Evolutionary conservation across 1,284 basidiomycete species (phyloP), one percentile per base, ranked within the genome.

Genomic region (Apiotrichum montevideense): DNA sequence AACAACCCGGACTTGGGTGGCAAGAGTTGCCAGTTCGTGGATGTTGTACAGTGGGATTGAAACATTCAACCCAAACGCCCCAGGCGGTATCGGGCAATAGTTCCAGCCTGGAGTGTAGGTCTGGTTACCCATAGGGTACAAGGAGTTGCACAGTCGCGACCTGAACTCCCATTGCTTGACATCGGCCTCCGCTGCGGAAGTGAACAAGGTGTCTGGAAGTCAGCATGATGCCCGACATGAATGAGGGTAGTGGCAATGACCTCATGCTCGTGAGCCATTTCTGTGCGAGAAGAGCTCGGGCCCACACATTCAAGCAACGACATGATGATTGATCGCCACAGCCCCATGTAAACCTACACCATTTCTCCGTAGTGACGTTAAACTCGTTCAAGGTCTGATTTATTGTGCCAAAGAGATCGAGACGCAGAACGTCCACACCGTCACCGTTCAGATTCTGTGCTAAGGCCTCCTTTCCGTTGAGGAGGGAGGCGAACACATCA

Each of bases 1-100:
- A 43, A 96, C 87, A 14, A 93, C 86, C 43, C 88, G 86, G 35
- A 98, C 78, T 34, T 85, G 84, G 1, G 93, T 96, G 63, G 84
- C 83, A 51, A 95, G 80, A 1, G 92, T 94, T 6, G 87, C 87
- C 40, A 97, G 80, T 21, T 85, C 83, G 71, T 89, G 89, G 53
- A 83, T 79, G 45, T 80, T 72, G 47, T 82, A 81, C 69, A 91
- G 83, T 0, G 87, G 87, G 44, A 93, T 82, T 7, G 83, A 81
- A 8, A 90, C 79, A 34, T 90, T 85, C 66, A 98, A 83, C 0
- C 86, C 92, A 67, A 96, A 87, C 11, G 83, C 81, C 1, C 93
- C 93, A 2, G 84, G 78, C 2, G 79, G 68, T 46, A 93, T 77
- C 9, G 88, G 87, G 71, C 91, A 95, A 69, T 85, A 90, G 14